A percentile compares a stretch with the other conserved stretches of the same genome.
Conservation (phyloP, 805 yeast genomes). For the Candida bentonensis region DNA sequence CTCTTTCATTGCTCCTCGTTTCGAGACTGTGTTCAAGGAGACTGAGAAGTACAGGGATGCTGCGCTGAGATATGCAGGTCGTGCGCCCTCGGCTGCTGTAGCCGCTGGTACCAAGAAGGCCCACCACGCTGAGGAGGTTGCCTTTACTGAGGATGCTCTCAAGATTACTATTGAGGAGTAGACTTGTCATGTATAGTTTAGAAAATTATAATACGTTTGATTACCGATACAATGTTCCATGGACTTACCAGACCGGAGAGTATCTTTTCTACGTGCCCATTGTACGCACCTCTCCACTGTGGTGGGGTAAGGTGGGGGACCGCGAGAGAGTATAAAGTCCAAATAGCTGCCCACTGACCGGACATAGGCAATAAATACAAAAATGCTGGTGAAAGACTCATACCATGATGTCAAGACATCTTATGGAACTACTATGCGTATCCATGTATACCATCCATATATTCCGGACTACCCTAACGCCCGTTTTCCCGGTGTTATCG, state of each 20-base stretch:
- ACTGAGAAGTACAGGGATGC: constrained; percentile 51
- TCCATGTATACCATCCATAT: constrained; percentile 53
- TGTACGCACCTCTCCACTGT: too few relatives aligned
- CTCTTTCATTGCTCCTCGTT: constrained; percentile 70
- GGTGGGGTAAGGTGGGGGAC: too few relatives aligned
- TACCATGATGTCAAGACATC: constrained; percentile 53
- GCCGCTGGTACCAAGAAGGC: constrained; percentile 92
- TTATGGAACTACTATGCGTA: constrained; percentile 50
- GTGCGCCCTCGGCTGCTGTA: constrained; percentile 95
- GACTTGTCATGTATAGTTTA: too few relatives aligned
- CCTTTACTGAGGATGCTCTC: constrained; percentile 69
- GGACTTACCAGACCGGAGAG: too few relatives aligned
- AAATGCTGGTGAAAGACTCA: constrained; percentile 56
- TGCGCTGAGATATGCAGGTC: constrained; percentile 76
- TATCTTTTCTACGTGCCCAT: too few relatives aligned
- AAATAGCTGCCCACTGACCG: too few relatives aligned
- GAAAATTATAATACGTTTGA: too few relatives aligned
- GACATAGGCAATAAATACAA: too few relatives aligned
- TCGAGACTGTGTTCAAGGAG: constrained; percentile 60
- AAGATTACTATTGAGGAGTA: background rate
- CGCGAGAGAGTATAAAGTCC: too few relatives aligned
- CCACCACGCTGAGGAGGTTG: constrained; percentile 81
- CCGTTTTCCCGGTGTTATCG: constrained; percentile 68
- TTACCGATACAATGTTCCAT: too few relatives aligned
- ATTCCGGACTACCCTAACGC: constrained; percentile 64